These are phyloP conservation scores for Nevesoporus exiguus DNA, from an alignment of 768 basidiomycete species.

Conservation along the genomic window DNA sequence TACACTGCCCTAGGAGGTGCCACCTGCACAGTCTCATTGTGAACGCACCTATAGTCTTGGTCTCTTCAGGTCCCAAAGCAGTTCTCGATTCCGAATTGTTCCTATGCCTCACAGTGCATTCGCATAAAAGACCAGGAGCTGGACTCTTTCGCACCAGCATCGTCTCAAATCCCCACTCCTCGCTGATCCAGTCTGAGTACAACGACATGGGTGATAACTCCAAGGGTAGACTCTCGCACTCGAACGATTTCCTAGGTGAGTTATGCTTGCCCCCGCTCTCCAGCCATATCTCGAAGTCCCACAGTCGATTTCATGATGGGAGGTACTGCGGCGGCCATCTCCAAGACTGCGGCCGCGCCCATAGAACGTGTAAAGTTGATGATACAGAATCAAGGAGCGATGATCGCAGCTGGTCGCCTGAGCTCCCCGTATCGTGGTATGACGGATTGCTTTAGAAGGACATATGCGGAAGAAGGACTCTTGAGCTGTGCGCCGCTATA, in stretches of 20 bases:
- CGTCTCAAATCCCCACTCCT: slow-evolving; percentile 23
- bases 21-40: not conserved
- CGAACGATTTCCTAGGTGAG: slow-evolving; percentile 21
- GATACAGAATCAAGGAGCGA: slow-evolving; percentile 40
- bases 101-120: not conserved
- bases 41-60: not conserved
- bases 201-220: slow-evolving; percentile 7
- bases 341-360: slow-evolving; percentile 39
- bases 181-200: not conserved
- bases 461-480: slow-evolving; percentile 36
- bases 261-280: not conserved
- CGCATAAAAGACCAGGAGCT: slow-evolving; percentile 5
- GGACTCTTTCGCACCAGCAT: not conserved
- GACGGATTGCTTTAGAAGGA: slow-evolving; percentile 34
- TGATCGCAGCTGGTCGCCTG: slow-evolving; percentile 36
- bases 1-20: not conserved
- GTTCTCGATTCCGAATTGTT: slow-evolving; percentile 12
- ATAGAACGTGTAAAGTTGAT: slow-evolving; percentile 41
- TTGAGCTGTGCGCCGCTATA: slow-evolving; percentile 30
- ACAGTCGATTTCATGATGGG: slow-evolving; percentile 39
- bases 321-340: slow-evolving; percentile 34
- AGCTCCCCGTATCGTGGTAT: slow-evolving; percentile 36
- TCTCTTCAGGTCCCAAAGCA: not conserved
- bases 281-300: not conserved
- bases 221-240: not conserved